Evolutionary conservation across 495 filamentous ascomycete species (phyloP).

Genomic region (Aspergillus diversus): DNA sequence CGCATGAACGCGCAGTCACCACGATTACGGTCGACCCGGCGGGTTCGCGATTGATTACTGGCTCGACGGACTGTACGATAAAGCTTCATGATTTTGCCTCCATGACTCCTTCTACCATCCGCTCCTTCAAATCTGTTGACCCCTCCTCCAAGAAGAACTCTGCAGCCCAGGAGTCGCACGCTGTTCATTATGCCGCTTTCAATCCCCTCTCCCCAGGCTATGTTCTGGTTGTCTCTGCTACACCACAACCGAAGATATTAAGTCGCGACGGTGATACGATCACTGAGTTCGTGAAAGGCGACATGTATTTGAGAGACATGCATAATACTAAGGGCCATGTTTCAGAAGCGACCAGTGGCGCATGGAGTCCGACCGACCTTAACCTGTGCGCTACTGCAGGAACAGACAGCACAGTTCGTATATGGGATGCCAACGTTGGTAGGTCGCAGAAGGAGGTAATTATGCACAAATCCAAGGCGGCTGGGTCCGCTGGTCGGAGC

Average conservation of each 20-base stretch:
- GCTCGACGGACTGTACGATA: constrained; percentile 85
- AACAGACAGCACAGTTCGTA: constrained; percentile 89
- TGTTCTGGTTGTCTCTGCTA: constrained; percentile 83
- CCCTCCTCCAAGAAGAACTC: constrained; percentile 77
- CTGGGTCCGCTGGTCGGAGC: constrained; percentile 85
- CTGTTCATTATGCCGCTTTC: constrained; percentile 84
- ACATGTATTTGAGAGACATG: constrained; percentile 97
- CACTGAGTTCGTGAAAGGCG: constrained; percentile 90
- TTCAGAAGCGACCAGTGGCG: constrained; percentile 82
- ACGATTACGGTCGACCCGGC: constrained; percentile 81
- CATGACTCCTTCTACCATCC: constrained; percentile 91
- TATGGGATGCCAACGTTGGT: constrained; percentile 93
- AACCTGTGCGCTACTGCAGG: constrained; percentile 87
- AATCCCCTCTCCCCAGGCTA: constrained; percentile 79
- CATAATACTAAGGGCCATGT: constrained; percentile 96
- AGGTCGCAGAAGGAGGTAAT: constrained; percentile 89
- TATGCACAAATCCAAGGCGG: constrained; percentile 86
- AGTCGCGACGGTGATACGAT: constrained; percentile 83
- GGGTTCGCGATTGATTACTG: constrained; percentile 81
- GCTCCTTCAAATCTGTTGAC: constrained; percentile 91
- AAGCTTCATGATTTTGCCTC: constrained; percentile 95
- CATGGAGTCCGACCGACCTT: constrained; percentile 84
- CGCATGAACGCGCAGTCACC: constrained; percentile 88
- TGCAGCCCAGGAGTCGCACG: constrained; percentile 77
- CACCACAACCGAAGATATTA: constrained; percentile 86